Evolutionary conservation across 805 yeast species (phyloP).

Genomic region (Candida hispaniensis): DNA sequence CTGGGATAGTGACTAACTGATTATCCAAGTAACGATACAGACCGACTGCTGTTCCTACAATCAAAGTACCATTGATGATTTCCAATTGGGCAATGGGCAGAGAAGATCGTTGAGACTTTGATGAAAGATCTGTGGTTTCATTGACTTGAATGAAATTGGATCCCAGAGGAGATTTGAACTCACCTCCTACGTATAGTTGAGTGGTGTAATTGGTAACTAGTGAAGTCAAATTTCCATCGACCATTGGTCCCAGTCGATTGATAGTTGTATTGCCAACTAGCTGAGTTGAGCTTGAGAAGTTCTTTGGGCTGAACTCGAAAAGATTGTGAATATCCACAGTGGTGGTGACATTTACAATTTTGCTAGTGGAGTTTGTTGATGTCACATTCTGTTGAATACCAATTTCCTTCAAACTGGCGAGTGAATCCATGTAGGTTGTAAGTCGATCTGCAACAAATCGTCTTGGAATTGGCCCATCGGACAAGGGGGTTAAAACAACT

Average conservation of each 20-base stretch:
- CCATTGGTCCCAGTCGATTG: slow-evolving; percentile 28
- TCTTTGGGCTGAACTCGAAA: slow-evolving; percentile 67
- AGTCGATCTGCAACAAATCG: slow-evolving; percentile 65
- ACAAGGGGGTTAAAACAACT: slow-evolving; percentile 35
- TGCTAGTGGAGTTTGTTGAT: slow-evolving; percentile 24
- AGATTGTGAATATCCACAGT: slow-evolving; percentile 49
- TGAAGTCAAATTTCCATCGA: slow-evolving; percentile 3
- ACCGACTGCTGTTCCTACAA: slow-evolving; percentile 1
- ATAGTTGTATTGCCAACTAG: slow-evolving; percentile 42
- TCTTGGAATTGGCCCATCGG: slow-evolving; percentile 28
- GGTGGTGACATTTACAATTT: slow-evolving; percentile 6
- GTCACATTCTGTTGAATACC: slow-evolving; percentile 15
- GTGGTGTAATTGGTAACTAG: no score
- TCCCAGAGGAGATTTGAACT: slow-evolving; percentile 8
- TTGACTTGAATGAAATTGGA: slow-evolving; percentile 1
- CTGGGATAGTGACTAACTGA: neutral
- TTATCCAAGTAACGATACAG: slow-evolving; percentile 4
- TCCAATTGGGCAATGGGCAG: slow-evolving; percentile 2
- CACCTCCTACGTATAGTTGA: neutral
- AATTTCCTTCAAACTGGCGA: slow-evolving; percentile 18
- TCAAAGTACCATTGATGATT: neutral
- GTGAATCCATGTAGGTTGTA: slow-evolving; percentile 30
- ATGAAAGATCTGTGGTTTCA: neutral
- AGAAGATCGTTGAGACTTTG: slow-evolving; percentile 6
- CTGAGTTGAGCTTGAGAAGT: slow-evolving; percentile 39